A percentile compares a stretch with the other conserved stretches of the same genome.
phyloP scores from a whole-genome alignment of 805 yeast species.

The Yamadazyma sp. region DNA sequence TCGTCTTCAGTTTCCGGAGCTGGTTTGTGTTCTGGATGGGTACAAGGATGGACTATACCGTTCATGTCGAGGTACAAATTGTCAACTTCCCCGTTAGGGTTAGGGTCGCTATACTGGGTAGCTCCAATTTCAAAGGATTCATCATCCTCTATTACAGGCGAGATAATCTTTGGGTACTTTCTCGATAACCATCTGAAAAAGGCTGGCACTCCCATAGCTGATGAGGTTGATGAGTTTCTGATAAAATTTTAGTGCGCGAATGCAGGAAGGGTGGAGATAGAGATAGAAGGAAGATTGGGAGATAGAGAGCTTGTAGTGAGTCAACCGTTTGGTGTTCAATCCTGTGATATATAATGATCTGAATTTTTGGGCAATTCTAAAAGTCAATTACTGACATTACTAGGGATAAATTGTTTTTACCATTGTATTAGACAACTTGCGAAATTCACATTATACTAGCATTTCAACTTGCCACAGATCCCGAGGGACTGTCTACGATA shows the following conservation, averaged over 20 bases:
- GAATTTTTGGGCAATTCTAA: not conserved
- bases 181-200: slow-evolving; percentile 93
- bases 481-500: no score
- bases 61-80: slow-evolving; percentile 96
- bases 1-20: slow-evolving; percentile 97
- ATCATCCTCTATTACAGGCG: slow-evolving; percentile 82
- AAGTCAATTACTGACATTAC: no score
- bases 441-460: slow-evolving; percentile 3
- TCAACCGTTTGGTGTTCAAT: not conserved
- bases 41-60: slow-evolving; percentile 98
- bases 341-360: not conserved
- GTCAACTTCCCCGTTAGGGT: slow-evolving; percentile 95
- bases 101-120: slow-evolving; percentile 66
- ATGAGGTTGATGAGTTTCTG: not conserved
- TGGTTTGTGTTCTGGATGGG: slow-evolving; percentile 95
- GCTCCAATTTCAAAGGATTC: slow-evolving; percentile 64
- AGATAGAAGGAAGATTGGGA: not conserved
- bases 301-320: not conserved
- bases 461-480: no score
- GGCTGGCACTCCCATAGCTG: slow-evolving; percentile 91
- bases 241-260: slow-evolving; percentile 1
- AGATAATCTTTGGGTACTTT: slow-evolving; percentile 90
- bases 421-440: not conserved
- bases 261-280: not conserved
- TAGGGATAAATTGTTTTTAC: no score